Conservation (phyloP, 2,329 filamentous ascomycete species). For the Ceratocystis variospora region DNA sequence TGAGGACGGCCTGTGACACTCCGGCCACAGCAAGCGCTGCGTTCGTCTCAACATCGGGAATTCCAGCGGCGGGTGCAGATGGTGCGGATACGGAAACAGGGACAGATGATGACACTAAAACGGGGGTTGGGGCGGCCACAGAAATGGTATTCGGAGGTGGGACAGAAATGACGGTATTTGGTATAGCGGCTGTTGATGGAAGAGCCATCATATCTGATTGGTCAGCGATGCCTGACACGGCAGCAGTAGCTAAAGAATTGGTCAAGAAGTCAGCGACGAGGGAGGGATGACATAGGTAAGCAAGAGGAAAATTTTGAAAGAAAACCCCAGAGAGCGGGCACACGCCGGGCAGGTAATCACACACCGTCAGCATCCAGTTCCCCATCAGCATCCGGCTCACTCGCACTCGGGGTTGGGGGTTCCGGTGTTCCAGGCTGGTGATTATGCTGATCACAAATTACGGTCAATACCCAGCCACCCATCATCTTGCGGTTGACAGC, state of each 20-base stretch:
- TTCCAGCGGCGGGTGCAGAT: constrained; percentile 21
- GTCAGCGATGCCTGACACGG: constrained; percentile 5
- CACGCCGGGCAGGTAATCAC: not conserved
- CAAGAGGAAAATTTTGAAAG: not conserved
- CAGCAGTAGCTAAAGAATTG: constrained; percentile 5
- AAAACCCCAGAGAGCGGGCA: not conserved
- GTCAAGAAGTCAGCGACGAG: not conserved
- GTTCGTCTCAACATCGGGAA: constrained; percentile 28
- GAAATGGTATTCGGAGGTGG: not conserved
- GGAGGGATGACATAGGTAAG: not conserved
- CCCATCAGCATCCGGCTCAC: constrained; percentile 27
- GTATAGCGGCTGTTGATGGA: not conserved
- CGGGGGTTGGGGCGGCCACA: not conserved
- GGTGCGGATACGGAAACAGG: not conserved
- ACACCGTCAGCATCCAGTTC: constrained; percentile 22
- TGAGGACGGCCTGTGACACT: constrained; percentile 28
- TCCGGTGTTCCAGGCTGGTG: constrained; percentile 34
- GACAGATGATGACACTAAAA: not conserved
- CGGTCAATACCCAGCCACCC: constrained; percentile 33
- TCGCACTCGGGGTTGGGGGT: constrained; percentile 27
- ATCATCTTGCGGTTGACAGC: constrained; percentile 32
- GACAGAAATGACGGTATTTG: not conserved
- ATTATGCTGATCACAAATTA: constrained; percentile 33
- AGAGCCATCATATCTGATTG: constrained; percentile 11
- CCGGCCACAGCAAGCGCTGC: constrained; percentile 30